Evolutionary conservation across 1,284 basidiomycete genomes (phyloP).

Genomic region (Pseudozyma flocculosa): DNA sequence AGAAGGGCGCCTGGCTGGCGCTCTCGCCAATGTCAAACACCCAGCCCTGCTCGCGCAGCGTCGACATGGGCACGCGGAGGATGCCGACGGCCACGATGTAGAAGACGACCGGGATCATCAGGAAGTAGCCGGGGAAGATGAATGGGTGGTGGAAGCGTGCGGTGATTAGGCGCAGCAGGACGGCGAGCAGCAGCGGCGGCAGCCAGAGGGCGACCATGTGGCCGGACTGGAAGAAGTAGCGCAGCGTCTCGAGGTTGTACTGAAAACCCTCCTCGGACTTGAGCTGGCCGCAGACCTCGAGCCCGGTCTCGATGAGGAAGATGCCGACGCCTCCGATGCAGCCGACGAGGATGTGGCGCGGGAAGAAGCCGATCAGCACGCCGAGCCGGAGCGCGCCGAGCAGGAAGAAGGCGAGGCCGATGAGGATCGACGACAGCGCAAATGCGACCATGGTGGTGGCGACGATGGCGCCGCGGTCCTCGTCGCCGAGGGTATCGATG

Average conservation of each 20-base stretch:
- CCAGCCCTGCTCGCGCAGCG: slow-evolving; percentile 74
- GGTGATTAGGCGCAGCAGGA: slow-evolving; percentile 78
- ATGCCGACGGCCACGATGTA: slow-evolving; percentile 72
- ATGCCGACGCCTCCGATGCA: slow-evolving; percentile 95
- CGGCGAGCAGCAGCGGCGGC: slow-evolving; percentile 74
- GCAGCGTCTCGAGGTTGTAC: slow-evolving; percentile 69
- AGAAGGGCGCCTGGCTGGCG: slow-evolving; percentile 50
- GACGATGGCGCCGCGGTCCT: slow-evolving; percentile 71
- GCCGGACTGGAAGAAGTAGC: slow-evolving; percentile 58
- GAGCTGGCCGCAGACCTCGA: slow-evolving; percentile 80
- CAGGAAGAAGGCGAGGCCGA: slow-evolving; percentile 63
- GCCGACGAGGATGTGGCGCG: slow-evolving; percentile 76
- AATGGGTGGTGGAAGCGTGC: slow-evolving; percentile 80
- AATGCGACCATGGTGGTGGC: slow-evolving; percentile 90
- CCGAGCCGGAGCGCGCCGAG: slow-evolving; percentile 77
- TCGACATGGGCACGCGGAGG: slow-evolving; percentile 67
- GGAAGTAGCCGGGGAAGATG: slow-evolving; percentile 85
- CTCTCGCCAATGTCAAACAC: slow-evolving; percentile 74
- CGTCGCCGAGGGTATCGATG: slow-evolving; percentile 71
- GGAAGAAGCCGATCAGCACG: slow-evolving; percentile 89
- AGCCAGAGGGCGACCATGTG: slow-evolving; percentile 73
- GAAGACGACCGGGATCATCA: slow-evolving; percentile 79
- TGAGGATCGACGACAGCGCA: slow-evolving; percentile 84
- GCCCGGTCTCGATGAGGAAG: slow-evolving; percentile 66
- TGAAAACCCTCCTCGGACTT: slow-evolving; percentile 74